phyloP scores from a whole-genome alignment of 2,329 filamentous ascomycete genomes.

The Aspergillus neoniger region DNA sequence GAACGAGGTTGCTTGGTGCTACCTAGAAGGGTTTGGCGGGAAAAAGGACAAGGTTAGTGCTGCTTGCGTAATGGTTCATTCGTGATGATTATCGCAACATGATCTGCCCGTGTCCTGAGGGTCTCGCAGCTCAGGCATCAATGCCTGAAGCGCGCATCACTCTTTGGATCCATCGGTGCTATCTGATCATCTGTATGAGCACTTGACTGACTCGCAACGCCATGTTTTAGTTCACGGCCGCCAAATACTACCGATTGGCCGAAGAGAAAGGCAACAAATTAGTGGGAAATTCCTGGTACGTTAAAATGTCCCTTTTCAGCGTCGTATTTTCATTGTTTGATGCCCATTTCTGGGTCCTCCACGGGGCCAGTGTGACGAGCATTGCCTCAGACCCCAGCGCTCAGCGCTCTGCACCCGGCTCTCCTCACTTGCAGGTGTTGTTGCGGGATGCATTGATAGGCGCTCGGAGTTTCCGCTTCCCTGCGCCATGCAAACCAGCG shows the following conservation, averaged over 20 bases:
- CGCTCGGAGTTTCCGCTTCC: conserved; percentile 16
- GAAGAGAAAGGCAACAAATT: conserved; percentile 87
- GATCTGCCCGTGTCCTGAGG: background rate
- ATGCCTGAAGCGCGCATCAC: conserved; percentile 27
- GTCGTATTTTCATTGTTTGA: conserved; percentile 15
- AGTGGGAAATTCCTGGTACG: conserved; percentile 92
- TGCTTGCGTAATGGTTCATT: conserved; percentile 5
- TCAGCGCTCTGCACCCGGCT: conserved; percentile 10
- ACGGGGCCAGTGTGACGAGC: conserved; percentile 8
- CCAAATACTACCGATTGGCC: conserved; percentile 88
- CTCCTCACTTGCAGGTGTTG: conserved; percentile 19
- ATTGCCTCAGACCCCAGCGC: conserved; percentile 4
- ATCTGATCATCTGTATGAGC: conserved; percentile 11
- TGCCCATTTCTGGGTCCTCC: conserved; percentile 6
- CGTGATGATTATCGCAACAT: background rate
- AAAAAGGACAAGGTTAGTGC: conserved; percentile 94
- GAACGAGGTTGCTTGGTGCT: conserved; percentile 97
- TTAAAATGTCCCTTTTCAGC: conserved; percentile 25
- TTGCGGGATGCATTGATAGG: conserved; percentile 25
- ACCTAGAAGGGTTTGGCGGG: conserved; percentile 92
- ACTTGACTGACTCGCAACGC: conserved; percentile 14
- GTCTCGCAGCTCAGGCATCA: conserved; percentile 33
- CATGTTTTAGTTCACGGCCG: conserved; percentile 56
- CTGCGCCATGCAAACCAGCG: conserved; percentile 19
- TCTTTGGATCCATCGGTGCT: conserved; percentile 21